Percentiles rank a stretch among this genome's conserved stretches.
Conservation (phyloP, 2,329 filamentous ascomycete genomes). For the Penicillium sp. region DNA sequence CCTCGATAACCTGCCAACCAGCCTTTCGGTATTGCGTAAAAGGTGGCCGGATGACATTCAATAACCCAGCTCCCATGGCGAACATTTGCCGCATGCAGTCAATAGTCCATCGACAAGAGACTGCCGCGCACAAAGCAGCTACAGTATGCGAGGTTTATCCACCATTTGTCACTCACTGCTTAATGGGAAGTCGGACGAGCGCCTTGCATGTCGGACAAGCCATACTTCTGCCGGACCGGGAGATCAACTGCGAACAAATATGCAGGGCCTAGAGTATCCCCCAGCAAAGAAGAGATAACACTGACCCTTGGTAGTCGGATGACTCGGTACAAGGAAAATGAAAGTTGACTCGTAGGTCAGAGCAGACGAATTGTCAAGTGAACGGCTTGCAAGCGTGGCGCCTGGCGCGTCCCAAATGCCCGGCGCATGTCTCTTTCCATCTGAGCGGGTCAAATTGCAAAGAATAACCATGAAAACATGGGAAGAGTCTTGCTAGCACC, state of each 20-base stretch:
- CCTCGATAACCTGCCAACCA: background rate
- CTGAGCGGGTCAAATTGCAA: slow-evolving; percentile 1
- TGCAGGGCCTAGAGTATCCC: background rate
- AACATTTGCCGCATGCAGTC: background rate
- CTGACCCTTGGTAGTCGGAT: too few relatives aligned
- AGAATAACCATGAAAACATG: background rate
- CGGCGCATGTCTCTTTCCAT: background rate
- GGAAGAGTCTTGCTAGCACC: background rate
- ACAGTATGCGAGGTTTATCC: background rate
- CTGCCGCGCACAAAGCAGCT: background rate
- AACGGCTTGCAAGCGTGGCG: background rate
- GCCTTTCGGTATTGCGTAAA: slow-evolving; percentile 7
- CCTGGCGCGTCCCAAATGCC: background rate
- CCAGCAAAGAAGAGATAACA: background rate
- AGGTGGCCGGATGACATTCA: slow-evolving; percentile 19
- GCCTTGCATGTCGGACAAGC: slow-evolving; percentile 5
- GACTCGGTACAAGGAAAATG: background rate
- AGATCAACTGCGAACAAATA: background rate
- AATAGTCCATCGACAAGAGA: background rate
- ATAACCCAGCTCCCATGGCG: slow-evolving; percentile 5
- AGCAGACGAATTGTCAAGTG: background rate
- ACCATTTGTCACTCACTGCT: background rate
- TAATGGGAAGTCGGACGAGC: background rate
- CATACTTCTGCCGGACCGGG: background rate
- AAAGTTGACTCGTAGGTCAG: background rate